phyloP scores from a whole-genome alignment of 306 rosid species.

The Leucaena leucocephala region DNA sequence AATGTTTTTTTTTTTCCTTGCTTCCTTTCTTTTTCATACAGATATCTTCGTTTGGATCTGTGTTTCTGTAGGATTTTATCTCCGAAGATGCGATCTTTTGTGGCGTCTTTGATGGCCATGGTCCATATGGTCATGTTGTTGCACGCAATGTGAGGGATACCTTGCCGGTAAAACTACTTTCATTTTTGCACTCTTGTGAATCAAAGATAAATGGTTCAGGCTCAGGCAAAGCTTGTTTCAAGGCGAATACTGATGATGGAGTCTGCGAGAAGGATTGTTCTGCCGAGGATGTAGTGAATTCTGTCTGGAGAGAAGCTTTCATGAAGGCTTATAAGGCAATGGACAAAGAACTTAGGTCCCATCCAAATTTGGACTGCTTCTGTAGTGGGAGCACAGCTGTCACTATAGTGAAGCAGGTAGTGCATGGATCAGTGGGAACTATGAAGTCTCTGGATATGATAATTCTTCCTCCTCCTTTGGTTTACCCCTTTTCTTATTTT shows the following conservation, averaged over 20 bases:
- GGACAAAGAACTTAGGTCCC: conserved; percentile 96
- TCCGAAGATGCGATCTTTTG: conserved; percentile 84
- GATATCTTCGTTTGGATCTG: conserved; percentile 34
- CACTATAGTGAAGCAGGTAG: conserved; percentile 90
- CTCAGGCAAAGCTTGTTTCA: conserved; percentile 60
- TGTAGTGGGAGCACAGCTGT: conserved; percentile 99
- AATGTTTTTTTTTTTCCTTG: not conserved
- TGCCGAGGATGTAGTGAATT: conserved; percentile 58
- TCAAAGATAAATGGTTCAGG: conserved; percentile 61
- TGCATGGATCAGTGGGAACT: conserved; percentile 20
- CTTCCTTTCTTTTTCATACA: conserved; percentile 22
- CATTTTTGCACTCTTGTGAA: conserved; percentile 72
- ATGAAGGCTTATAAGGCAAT: conserved; percentile 90
- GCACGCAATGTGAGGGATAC: conserved; percentile 95
- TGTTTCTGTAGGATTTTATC: conserved; percentile 76
- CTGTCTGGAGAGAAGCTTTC: conserved; percentile 86
- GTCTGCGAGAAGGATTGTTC: conserved; percentile 68
- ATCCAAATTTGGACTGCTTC: conserved; percentile 94
- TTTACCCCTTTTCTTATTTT: conserved; percentile 34
- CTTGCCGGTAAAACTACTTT: conserved; percentile 78
- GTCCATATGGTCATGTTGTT: conserved; percentile 96
- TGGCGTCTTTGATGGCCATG: conserved; percentile 97
- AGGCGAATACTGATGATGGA: conserved; percentile 57
- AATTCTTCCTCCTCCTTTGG: conserved; percentile 15
- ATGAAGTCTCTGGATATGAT: not conserved